Evolutionary conservation across 2,329 filamentous ascomycete species (phyloP).

Genomic region (Tolypocladium ovalisporum): DNA sequence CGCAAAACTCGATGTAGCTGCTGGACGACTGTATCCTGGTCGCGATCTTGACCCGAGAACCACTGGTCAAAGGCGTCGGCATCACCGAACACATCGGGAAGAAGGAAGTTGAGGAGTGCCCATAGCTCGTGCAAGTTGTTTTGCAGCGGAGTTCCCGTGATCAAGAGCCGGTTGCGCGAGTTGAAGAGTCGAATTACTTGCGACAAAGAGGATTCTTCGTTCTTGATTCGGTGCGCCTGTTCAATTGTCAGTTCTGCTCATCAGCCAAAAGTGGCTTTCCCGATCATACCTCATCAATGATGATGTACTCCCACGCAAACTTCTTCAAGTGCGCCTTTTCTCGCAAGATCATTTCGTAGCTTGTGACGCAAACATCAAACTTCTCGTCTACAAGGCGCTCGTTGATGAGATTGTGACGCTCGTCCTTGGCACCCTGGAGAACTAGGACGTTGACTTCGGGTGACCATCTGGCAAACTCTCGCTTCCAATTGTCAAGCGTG

Average conservation of each 20-base stretch:
- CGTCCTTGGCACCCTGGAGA: constrained; percentile 89
- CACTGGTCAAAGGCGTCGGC: constrained; percentile 95
- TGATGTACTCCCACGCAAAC: constrained; percentile 99
- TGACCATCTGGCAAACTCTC: constrained; percentile 89
- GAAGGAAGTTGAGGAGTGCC: constrained; percentile 91
- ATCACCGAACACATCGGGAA: constrained; percentile 97
- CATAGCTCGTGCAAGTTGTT: constrained; percentile 98
- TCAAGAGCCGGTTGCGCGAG: constrained; percentile 87
- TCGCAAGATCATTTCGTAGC: constrained; percentile 96
- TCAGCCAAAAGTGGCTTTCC: no score
- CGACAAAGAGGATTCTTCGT: constrained; percentile 92
- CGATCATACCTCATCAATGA: constrained; percentile 66
- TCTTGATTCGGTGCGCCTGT: constrained; percentile 89
- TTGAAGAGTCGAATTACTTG: constrained; percentile 95
- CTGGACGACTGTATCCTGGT: constrained; percentile 92
- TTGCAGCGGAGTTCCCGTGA: constrained; percentile 92
- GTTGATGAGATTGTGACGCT: constrained; percentile 78
- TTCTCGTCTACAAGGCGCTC: constrained; percentile 87
- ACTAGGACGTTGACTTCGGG: constrained; percentile 92
- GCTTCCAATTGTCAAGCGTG: constrained; percentile 95
- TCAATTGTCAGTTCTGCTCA: constrained; percentile 5
- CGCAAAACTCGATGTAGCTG: constrained; percentile 88
- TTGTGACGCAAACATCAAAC: constrained; percentile 96
- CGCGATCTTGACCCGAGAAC: constrained; percentile 84
- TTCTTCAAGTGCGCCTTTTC: constrained; percentile 94